Conservation (phyloP, 306 rosid genomes). For the Morella rubra region DNA sequence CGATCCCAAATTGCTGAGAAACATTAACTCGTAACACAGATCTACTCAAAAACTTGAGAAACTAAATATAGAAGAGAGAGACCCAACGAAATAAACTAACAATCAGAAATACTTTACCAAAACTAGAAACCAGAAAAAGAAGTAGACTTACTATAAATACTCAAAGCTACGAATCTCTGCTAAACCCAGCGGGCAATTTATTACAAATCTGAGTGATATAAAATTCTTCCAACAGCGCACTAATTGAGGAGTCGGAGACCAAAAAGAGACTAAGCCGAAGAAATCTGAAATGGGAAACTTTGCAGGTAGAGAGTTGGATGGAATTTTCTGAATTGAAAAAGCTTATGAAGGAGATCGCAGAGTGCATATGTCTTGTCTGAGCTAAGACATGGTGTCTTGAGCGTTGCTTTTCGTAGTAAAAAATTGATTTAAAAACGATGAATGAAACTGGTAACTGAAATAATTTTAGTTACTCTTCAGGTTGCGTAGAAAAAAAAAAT, state of each 20-base stretch:
- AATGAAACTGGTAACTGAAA: not conserved
- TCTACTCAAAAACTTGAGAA: conserved; percentile 47
- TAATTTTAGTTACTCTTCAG: not conserved
- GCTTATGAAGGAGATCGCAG: conserved; percentile 62
- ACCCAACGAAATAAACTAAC: conserved; percentile 38
- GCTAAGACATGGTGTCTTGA: conserved; percentile 44
- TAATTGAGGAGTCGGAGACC: conserved; percentile 20
- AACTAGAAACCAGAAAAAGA: conserved; percentile 34
- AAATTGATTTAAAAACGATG: not conserved
- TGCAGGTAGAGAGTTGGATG: conserved; percentile 46
- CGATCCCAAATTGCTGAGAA: conserved; percentile 35
- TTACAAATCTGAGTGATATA: conserved; percentile 57
- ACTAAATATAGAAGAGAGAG: conserved; percentile 17
- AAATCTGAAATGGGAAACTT: conserved; percentile 41
- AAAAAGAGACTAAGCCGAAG: conserved; percentile 31
- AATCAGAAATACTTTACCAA: conserved; percentile 17
- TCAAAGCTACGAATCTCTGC: conserved; percentile 51
- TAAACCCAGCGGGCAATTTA: conserved; percentile 37
- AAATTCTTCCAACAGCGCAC: conserved; percentile 28
- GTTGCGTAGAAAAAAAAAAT: too few relatives aligned
- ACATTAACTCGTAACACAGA: conserved; percentile 52
- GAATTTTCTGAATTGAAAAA: conserved; percentile 43
- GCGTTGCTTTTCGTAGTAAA: conserved; percentile 37
- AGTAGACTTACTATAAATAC: conserved; percentile 45
- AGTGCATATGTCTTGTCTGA: not conserved